Evolutionary conservation across 2,329 filamentous ascomycete species (phyloP).

Genomic region (Fonsecaea pedrosoi): DNA sequence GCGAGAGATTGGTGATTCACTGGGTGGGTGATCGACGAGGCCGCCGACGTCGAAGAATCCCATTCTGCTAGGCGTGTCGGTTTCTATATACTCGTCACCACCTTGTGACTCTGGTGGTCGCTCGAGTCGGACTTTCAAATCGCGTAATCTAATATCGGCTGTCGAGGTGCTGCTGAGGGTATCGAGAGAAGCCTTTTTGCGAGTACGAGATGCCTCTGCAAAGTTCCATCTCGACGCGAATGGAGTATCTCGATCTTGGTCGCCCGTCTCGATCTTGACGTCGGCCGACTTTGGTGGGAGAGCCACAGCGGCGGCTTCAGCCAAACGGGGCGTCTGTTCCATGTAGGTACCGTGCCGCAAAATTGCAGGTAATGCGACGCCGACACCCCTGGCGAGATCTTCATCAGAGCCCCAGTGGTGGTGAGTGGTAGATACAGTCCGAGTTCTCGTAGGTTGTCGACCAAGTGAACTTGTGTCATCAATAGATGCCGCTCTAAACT

Average conservation of each 20-base stretch:
- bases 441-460: slow-evolving; percentile 41
- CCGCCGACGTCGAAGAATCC: slow-evolving; percentile 88
- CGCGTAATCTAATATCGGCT: slow-evolving; percentile 35
- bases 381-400: slow-evolving; percentile 81
- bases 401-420: slow-evolving; percentile 88
- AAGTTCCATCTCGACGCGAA: slow-evolving; percentile 38
- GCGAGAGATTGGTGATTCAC: slow-evolving; percentile 44
- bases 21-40: slow-evolving; percentile 60
- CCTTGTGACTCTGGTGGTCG: slow-evolving; percentile 12
- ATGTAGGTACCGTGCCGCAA: slow-evolving; percentile 47
- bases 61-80: slow-evolving; percentile 55
- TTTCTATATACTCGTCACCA: slow-evolving; percentile 21
- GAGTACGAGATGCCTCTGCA: slow-evolving; percentile 23
- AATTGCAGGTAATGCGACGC: slow-evolving; percentile 68
- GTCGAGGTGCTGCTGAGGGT: slow-evolving; percentile 37
- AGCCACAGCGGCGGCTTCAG: slow-evolving; percentile 24
- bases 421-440: slow-evolving; percentile 68
- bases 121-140: slow-evolving; percentile 26
- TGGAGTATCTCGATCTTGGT: slow-evolving; percentile 40
- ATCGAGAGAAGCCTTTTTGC: slow-evolving; percentile 24
- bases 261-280: slow-evolving; percentile 34
- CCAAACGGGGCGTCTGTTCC: slow-evolving; percentile 27
- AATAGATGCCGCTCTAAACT: slow-evolving; percentile 67
- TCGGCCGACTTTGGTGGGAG: slow-evolving; percentile 15
- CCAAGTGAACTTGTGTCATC: slow-evolving; percentile 49